These are phyloP conservation scores for Pythium myriotylum DNA, from an alignment of 352 stramenopile genomes.

Conservation along the genomic window DNA sequence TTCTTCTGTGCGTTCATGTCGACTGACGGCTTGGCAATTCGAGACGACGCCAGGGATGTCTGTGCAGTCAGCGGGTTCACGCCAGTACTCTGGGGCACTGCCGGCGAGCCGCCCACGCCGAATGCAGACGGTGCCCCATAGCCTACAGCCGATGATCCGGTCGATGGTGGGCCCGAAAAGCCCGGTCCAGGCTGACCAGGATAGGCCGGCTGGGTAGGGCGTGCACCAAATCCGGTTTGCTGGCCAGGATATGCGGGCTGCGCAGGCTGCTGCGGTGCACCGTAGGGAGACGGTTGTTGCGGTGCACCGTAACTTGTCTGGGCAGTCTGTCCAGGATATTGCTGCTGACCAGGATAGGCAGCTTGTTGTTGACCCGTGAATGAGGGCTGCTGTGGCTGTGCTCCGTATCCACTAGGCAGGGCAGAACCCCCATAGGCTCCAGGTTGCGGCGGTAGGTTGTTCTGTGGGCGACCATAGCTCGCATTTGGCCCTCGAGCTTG, in stretches of 20 bases:
- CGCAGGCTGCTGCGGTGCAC: constrained; percentile 41
- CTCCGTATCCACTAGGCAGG: constrained; percentile 19
- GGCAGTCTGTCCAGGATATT: constrained; percentile 32
- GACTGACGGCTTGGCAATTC: constrained; percentile 79
- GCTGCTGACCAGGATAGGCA: constrained; percentile 37
- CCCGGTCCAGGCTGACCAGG: constrained; percentile 42
- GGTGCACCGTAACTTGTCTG: constrained; percentile 37
- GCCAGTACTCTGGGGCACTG: constrained; percentile 57
- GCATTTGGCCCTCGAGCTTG: constrained; percentile 36
- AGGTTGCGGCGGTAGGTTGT: constrained; percentile 13
- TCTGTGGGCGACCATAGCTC: constrained; percentile 37
- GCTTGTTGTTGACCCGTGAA: constrained; percentile 27
- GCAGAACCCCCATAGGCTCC: constrained; percentile 16
- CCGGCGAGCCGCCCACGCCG: constrained; percentile 24
- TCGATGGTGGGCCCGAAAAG: constrained; percentile 58
- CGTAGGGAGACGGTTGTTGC: constrained; percentile 34
- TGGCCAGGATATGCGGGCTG: constrained; percentile 44
- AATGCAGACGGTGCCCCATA: constrained; percentile 36
- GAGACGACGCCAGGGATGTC: constrained; percentile 59
- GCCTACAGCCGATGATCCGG: constrained; percentile 24
- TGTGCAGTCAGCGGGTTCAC: constrained; percentile 70
- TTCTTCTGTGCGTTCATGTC: constrained; percentile 84
- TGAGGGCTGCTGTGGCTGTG: constrained; percentile 21
- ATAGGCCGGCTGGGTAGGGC: constrained; percentile 33
- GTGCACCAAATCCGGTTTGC: constrained; percentile 21